A percentile compares a stretch with the other conserved stretches of the same genome.
Evolutionary conservation across 148 eudicot species (phyloP).

Genomic region (Silene conica): DNA sequence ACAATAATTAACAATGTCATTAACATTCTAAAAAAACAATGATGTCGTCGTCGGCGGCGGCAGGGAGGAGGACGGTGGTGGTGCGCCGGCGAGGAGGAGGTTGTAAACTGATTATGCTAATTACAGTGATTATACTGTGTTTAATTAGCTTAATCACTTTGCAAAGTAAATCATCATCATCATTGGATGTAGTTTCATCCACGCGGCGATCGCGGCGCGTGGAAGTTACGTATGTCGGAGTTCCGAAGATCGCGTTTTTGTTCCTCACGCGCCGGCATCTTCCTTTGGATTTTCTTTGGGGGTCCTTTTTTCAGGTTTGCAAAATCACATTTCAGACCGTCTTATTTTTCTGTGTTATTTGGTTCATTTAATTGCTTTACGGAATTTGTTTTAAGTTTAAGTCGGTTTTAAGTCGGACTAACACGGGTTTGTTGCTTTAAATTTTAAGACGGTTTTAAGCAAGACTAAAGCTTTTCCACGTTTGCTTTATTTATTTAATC

Average conservation of each 20-base stretch:
- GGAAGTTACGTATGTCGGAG: slow-evolving; percentile 29
- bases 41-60: slow-evolving; percentile 19
- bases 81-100: slow-evolving; percentile 22
- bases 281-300: slow-evolving; percentile 96
- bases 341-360: not conserved
- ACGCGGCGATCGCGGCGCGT: slow-evolving; percentile 33
- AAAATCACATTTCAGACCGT: not conserved
- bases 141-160: slow-evolving; percentile 33
- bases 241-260: slow-evolving; percentile 72
- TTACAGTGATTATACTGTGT: slow-evolving; percentile 31
- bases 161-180: slow-evolving; percentile 20
- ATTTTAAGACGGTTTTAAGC: too few species aligned
- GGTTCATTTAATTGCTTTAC: not conserved
- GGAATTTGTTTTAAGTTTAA: not conserved
- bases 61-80: not conserved
- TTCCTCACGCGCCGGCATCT: slow-evolving; percentile 62
- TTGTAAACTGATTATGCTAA: slow-evolving; percentile 37
- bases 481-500: too few species aligned
- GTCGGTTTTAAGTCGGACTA: not conserved
- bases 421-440: too few species aligned
- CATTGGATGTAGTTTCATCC: slow-evolving; percentile 13
- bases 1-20: too few species aligned
- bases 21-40: slow-evolving; percentile 30
- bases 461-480: too few species aligned
- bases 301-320: slow-evolving; percentile 72